These are phyloP conservation scores for Aristolochia californica DNA, from an alignment of 164 flowering plant genomes.

Conservation along the genomic window DNA sequence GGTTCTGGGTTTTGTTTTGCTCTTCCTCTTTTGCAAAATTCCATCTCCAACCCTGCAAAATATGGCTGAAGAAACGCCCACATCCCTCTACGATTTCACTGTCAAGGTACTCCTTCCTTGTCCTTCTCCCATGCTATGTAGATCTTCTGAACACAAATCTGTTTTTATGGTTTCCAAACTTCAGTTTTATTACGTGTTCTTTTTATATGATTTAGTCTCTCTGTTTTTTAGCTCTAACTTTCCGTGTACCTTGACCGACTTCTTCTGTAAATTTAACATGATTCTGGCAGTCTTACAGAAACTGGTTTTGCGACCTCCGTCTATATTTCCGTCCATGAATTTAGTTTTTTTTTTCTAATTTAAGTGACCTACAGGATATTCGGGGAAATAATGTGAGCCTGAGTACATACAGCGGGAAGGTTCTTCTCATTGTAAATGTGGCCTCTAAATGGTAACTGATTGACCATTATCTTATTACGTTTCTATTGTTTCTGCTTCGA, in stretches of 20 bases:
- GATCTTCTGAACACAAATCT: neutral
- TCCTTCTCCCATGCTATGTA: neutral
- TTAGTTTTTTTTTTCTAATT: neutral
- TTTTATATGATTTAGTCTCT: too few species aligned
- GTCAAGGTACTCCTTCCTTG: conserved; percentile 19
- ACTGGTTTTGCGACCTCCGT: neutral
- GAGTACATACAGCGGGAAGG: conserved; percentile 64
- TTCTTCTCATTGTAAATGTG: conserved; percentile 85
- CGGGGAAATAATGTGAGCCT: conserved; percentile 64
- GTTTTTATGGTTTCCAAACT: neutral
- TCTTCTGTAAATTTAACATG: neutral
- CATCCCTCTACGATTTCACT: conserved; percentile 27
- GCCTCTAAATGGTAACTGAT: conserved; percentile 64
- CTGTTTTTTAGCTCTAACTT: neutral
- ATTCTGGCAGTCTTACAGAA: neutral
- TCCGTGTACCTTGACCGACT: neutral
- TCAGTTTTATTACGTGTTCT: neutral
- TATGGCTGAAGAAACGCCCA: conserved; percentile 18
- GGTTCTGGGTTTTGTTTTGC: conserved; percentile 15
- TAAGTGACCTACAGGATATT: conserved; percentile 46
- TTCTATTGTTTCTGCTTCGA: neutral
- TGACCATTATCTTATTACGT: neutral
- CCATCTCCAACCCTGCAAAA: conserved; percentile 12
- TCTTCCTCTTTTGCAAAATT: conserved; percentile 10
- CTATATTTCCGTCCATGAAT: neutral